Evolutionary conservation across 768 basidiomycete genomes (phyloP).

Genomic region (Gautieria morchelliformis): DNA sequence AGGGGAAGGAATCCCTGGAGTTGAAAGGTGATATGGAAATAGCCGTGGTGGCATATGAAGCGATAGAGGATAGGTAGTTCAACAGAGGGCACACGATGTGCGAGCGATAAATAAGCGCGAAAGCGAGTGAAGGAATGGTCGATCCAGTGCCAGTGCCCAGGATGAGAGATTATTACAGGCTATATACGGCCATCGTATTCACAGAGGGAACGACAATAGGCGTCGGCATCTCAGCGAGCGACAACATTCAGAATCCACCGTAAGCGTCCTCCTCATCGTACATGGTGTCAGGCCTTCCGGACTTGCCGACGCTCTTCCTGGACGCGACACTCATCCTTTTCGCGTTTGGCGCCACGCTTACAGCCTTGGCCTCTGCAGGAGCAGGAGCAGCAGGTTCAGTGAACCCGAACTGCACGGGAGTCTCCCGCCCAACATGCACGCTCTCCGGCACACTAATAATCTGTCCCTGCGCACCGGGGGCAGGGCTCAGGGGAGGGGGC

Average conservation of each 20-base stretch:
- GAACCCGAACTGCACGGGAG: constrained; percentile 12
- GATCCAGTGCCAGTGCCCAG: no score
- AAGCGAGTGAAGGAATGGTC: no score
- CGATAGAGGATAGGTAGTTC: no score
- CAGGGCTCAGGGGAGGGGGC: constrained; percentile 5
- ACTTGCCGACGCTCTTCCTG: constrained; percentile 5
- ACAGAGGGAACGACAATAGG: no score
- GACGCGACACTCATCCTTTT: constrained; percentile 10
- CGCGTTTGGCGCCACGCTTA: constrained; percentile 4
- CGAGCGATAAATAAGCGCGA: no score
- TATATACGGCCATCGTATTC: no score
- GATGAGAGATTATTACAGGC: no score
- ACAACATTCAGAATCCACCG: constrained; percentile 45
- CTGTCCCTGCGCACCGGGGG: neutral
- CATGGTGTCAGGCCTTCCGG: constrained; percentile 32
- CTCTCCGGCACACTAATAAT: neutral
- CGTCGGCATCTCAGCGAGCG: no score
- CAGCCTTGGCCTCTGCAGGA: constrained; percentile 8
- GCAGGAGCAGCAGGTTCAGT: neutral
- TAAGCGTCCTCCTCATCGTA: constrained; percentile 65
- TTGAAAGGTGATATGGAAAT: neutral
- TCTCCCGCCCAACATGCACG: constrained; percentile 10
- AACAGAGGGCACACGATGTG: no score
- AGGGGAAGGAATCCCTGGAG: neutral
- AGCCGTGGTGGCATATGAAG: no score